A percentile compares a stretch with the other conserved stretches of the same genome.
Evolutionary conservation across 2,329 filamentous ascomycete species (phyloP).

Genomic region (Aspergillus pseudoglaucus): DNA sequence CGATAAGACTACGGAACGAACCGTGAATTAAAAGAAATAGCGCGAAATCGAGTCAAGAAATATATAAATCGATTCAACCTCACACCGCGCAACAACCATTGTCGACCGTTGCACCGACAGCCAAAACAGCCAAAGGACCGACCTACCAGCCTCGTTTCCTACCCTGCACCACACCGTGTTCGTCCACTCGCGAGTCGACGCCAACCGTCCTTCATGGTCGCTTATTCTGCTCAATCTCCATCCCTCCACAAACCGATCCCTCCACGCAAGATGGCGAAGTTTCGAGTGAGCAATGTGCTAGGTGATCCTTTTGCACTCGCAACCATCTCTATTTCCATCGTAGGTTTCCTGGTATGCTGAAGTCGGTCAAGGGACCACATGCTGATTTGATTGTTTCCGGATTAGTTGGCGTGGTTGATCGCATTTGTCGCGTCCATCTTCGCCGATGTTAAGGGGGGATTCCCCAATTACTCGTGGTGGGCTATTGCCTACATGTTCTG

Average conservation of each 20-base stretch:
- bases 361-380: conserved; percentile 1
- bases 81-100: not conserved
- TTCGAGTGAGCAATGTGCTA: conserved; percentile 81
- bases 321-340: conserved; percentile 83
- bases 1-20: not conserved
- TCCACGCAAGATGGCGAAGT: conserved; percentile 41
- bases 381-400: conserved; percentile 3
- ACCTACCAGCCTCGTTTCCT: not conserved
- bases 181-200: not conserved
- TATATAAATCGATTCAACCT: not conserved
- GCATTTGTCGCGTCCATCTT: conserved; percentile 82
- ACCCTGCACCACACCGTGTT: no score
- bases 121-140: not conserved
- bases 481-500: conserved; percentile 77
- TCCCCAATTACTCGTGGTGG: conserved; percentile 92
- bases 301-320: conserved; percentile 95
- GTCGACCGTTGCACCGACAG: not conserved
- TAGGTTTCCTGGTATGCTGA: conserved; percentile 46
- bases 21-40: not conserved
- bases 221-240: conserved; percentile 14
- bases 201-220: conserved; percentile 17
- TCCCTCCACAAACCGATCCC: conserved; percentile 16
- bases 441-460: conserved; percentile 51
- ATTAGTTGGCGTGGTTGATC: conserved; percentile 89
- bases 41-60: not conserved